Evolutionary conservation across 2,329 filamentous ascomycete species (phyloP).

Genomic region (Stemphylium lycopersici): DNA sequence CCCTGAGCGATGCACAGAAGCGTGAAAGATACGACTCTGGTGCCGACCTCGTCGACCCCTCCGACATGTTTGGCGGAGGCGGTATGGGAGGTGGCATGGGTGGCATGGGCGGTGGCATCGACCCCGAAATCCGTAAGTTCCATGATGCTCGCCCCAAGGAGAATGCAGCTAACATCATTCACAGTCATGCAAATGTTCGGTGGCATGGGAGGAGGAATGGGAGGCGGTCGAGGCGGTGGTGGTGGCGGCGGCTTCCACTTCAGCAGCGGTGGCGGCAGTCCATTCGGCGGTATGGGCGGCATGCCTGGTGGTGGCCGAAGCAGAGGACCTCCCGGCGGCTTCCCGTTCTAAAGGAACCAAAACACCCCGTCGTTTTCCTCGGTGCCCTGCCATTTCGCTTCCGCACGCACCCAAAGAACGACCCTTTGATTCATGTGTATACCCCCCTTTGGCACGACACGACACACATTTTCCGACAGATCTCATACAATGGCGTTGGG

Average conservation of each 20-base stretch:
- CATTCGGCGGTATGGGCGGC: slow-evolving; percentile 45
- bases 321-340: slow-evolving; percentile 42
- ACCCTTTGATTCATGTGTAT: slow-evolving; percentile 8
- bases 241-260: slow-evolving; percentile 58
- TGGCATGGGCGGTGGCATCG: slow-evolving; percentile 63
- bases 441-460: slow-evolving; percentile 1
- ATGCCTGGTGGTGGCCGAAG: slow-evolving; percentile 43
- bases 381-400: neutral
- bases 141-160: neutral
- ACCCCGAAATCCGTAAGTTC: slow-evolving; percentile 44
- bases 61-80: slow-evolving; percentile 77
- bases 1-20: slow-evolving; percentile 92
- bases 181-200: slow-evolving; percentile 50
- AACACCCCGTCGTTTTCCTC: neutral
- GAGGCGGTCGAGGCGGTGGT: slow-evolving; percentile 51
- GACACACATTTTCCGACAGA: slow-evolving; percentile 1
- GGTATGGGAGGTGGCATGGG: slow-evolving; percentile 34
- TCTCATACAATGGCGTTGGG: slow-evolving; percentile 7
- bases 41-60: slow-evolving; percentile 85
- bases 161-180: slow-evolving; percentile 10
- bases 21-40: slow-evolving; percentile 89
- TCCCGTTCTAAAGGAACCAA: slow-evolving; percentile 28
- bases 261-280: slow-evolving; percentile 49
- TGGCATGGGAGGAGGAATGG: slow-evolving; percentile 58
- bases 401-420: neutral